Evolutionary conservation across 2,329 filamentous ascomycete genomes (phyloP), one percentile per base, ranked within the genome.

Genomic region (Alternaria infectoria): DNA sequence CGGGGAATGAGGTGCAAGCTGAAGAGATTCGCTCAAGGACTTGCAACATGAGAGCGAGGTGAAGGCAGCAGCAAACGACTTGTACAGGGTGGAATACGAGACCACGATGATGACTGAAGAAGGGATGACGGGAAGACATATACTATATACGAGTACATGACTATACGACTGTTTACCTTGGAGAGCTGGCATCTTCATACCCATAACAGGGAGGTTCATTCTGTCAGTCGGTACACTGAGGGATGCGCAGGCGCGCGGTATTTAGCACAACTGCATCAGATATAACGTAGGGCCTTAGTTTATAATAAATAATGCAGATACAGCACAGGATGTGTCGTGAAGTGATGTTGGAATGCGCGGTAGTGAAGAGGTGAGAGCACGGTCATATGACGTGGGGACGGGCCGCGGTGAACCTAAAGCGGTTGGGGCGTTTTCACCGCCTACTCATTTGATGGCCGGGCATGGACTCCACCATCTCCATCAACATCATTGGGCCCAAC

Each of bases 401-500:
- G 71, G 61, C 69, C 72, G 70, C 74, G 72, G 72, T 72, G 60
- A 70, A 64, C 74, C 66, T 70, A 67, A 71, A 72, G 47, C 68
- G 72, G 69, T 58, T 65, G 70, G 60, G 70, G 64, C 69, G 44
- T 50, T 57, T 70, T 73, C 67, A 72, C 70, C 71, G 71, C 69
- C 67, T 71, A 65, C 72, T 70, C 64, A 67, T 73, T 73, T 67
- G 69, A 64, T 54, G 61, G 63, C 68, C 67, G 70, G 65, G 65
- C 62, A 67, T 69, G 69, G 63, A 66, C 64, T 68, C 66, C 57
- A 67, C 67, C 57, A 67, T 57, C 57, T 60, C 64, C 68, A 67
- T 65, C 61, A 54, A 66, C 56, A 71, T 71, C 67, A 78, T 78
- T 78, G 76, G 76, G 61, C 66, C 68, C 70, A 70, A 75, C 73